Percentiles rank a stretch among this genome's conserved stretches.
Conservation (phyloP, 1,284 basidiomycete genomes). For the Volvariella volvacea region DNA sequence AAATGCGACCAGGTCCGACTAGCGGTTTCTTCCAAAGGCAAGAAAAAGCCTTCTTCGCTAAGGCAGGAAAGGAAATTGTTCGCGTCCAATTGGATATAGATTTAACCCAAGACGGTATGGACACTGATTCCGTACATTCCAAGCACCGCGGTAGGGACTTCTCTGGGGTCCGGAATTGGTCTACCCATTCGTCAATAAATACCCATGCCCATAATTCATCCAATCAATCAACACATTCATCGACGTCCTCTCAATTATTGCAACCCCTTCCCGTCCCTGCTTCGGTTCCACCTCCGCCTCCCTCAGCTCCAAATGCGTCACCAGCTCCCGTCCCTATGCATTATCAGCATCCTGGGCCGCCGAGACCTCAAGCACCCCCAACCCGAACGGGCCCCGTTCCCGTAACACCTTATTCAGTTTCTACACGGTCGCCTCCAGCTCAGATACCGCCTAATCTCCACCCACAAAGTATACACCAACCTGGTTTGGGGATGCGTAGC, state of each 20-base stretch:
- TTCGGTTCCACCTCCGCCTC: conserved; percentile 13
- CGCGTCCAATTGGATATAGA: conserved; percentile 64
- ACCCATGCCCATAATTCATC: conserved; percentile 8
- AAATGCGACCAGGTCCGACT: conserved; percentile 52
- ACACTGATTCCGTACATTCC: conserved; percentile 9
- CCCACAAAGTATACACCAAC: conserved; percentile 25
- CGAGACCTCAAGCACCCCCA: conserved; percentile 22
- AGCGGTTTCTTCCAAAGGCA: conserved; percentile 64
- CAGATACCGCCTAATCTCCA: conserved; percentile 37
- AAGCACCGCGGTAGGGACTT: conserved; percentile 17
- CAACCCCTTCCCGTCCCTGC: conserved; percentile 14
- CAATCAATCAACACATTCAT: not conserved
- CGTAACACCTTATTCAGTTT: conserved; percentile 20
- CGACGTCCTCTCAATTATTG: conserved; percentile 7
- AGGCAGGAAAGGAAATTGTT: conserved; percentile 67
- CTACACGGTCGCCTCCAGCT: conserved; percentile 22
- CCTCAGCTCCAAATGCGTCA: conserved; percentile 24
- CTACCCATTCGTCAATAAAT: conserved; percentile 12
- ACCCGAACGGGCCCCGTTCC: conserved; percentile 19
- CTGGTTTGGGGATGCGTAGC: conserved; percentile 31
- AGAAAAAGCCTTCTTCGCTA: conserved; percentile 70
- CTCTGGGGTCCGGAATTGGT: conserved; percentile 3
- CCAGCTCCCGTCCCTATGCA: conserved; percentile 18
- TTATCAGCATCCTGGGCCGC: conserved; percentile 20
- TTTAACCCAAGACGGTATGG: conserved; percentile 20